Conservation (phyloP, 176 grass and related monocot genomes). For the Zizania latifolia region DNA sequence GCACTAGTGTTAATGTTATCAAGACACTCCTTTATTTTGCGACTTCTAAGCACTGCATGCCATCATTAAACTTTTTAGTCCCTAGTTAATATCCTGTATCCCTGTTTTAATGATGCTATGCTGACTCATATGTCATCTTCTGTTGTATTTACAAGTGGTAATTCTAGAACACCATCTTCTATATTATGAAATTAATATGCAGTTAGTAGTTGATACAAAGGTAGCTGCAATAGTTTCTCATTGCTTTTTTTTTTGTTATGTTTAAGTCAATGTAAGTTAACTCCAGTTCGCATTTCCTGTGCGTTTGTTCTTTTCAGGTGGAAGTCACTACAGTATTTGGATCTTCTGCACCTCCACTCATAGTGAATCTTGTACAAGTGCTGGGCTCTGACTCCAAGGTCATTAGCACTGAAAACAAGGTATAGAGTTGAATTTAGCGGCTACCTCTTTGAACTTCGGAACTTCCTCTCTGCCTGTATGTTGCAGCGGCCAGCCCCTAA, state of each 20-base stretch:
- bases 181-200: not conserved
- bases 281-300: not conserved
- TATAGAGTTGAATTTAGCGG: slow-evolving; percentile 22
- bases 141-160: too few species aligned
- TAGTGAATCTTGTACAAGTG: slow-evolving; percentile 67
- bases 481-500: not conserved
- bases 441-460: not conserved
- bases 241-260: not conserved
- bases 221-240: not conserved
- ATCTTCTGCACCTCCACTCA: slow-evolving; percentile 66
- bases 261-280: not conserved
- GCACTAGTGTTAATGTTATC: not conserved
- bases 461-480: not conserved
- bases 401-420: slow-evolving; percentile 35
- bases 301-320: slow-evolving; percentile 65
- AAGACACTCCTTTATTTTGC: not conserved
- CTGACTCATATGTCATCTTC: too few species aligned
- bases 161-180: not conserved
- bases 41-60: not conserved
- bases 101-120: too few species aligned
- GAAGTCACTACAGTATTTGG: slow-evolving; percentile 95
- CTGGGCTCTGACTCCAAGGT: slow-evolving; percentile 62
- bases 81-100: too few species aligned
- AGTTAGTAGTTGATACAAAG: not conserved
- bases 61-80: not conserved